A percentile compares a stretch with the other conserved stretches of the same genome.
These are phyloP conservation scores for Leccinellum luteum DNA, from an alignment of 768 basidiomycete species.

Conservation along the genomic window DNA sequence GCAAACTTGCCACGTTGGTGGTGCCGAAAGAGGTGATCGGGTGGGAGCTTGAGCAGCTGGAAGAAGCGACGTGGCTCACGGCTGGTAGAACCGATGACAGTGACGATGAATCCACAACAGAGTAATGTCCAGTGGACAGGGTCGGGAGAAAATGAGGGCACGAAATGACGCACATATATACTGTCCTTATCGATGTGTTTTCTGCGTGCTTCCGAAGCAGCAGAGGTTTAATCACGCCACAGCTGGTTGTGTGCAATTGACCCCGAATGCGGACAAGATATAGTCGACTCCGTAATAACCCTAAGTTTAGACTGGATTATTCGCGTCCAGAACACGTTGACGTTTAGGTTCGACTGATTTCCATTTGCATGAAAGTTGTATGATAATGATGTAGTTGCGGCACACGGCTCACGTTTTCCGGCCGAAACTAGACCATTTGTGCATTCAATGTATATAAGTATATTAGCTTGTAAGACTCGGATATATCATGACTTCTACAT, in stretches of 20 bases:
- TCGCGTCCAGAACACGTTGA: no score
- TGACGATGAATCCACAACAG: conserved; percentile 56
- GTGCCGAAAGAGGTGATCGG: conserved; percentile 58
- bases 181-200: not conserved
- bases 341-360: no score
- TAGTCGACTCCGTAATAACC: no score
- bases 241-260: not conserved
- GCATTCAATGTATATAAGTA: no score
- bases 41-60: conserved; percentile 70
- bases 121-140: conserved; percentile 22
- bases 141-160: not conserved
- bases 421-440: no score
- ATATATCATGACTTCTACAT: no score
- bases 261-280: not conserved
- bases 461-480: no score
- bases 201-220: conserved; percentile 4
- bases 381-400: no score
- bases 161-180: not conserved
- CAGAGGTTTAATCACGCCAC: not conserved
- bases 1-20: conserved; percentile 35
- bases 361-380: no score
- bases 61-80: conserved; percentile 47
- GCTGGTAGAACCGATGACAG: conserved; percentile 53
- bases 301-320: no score
- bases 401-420: no score